These are phyloP conservation scores for Plasmodium gaboni DNA, from an alignment of 169 alveolate genomes.

Conservation along the genomic window DNA sequence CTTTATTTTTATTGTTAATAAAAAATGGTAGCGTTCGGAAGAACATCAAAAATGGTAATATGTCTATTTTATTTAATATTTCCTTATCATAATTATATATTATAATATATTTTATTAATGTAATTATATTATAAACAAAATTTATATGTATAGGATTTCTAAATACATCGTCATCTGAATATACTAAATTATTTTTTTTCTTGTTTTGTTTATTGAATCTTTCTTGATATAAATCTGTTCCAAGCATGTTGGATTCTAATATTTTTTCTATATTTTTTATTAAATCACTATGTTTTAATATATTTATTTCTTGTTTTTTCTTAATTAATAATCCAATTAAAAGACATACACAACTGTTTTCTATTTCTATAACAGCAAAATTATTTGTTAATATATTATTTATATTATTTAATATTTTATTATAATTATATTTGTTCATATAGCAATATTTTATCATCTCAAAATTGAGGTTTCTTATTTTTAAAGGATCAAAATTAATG, in stretches of 20 bases:
- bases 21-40: slow-evolving; percentile 47
- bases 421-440: not conserved
- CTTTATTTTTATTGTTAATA: slow-evolving; percentile 5
- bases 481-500: slow-evolving; percentile 7
- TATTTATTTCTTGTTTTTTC: slow-evolving; percentile 31
- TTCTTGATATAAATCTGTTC: slow-evolving; percentile 22
- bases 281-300: slow-evolving; percentile 7
- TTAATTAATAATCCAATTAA: slow-evolving; percentile 40
- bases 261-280: slow-evolving; percentile 34
- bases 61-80: slow-evolving; percentile 32
- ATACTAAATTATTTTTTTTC: not conserved
- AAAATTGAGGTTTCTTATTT: slow-evolving; percentile 15
- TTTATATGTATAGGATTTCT: slow-evolving; percentile 17
- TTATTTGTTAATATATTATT: slow-evolving; percentile 23
- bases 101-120: slow-evolving; percentile 36
- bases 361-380: slow-evolving; percentile 54
- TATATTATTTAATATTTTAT: slow-evolving; percentile 21
- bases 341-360: slow-evolving; percentile 75
- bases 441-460: slow-evolving; percentile 1
- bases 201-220: slow-evolving; percentile 11
- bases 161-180: too few species aligned
- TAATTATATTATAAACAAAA: slow-evolving; percentile 45
- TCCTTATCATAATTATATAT: slow-evolving; percentile 56
- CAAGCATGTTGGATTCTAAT: slow-evolving; percentile 51
- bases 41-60: slow-evolving; percentile 52